These are phyloP conservation scores for Leptomonas pyrrhocoris DNA, from an alignment of 208 protist genomes.

Conservation along the genomic window DNA sequence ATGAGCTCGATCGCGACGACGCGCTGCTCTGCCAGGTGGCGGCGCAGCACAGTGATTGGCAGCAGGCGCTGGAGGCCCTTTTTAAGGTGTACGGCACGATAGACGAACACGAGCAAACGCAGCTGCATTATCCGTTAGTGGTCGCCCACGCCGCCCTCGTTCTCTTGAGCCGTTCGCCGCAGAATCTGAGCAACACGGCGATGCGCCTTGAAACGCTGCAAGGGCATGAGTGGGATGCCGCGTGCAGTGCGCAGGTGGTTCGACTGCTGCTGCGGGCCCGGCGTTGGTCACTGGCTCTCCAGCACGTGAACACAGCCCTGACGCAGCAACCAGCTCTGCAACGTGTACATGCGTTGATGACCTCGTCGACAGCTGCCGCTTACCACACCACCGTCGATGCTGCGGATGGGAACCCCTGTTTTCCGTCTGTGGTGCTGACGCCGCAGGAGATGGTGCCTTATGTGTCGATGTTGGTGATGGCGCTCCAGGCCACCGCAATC, in stretches of 20 bases:
- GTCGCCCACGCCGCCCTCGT: conserved; percentile 48
- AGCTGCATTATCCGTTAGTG: conserved; percentile 24
- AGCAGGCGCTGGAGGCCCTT: conserved; percentile 43
- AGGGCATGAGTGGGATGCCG: conserved; percentile 41
- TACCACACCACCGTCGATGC: not conserved
- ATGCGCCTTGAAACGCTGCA: conserved; percentile 51
- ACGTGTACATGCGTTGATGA: conserved; percentile 3
- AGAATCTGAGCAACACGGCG: conserved; percentile 76
- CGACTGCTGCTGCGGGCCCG: conserved; percentile 60
- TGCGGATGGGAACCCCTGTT: not conserved
- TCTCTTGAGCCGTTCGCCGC: conserved; percentile 47
- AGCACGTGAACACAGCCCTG: conserved; percentile 49
- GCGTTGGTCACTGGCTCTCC: conserved; percentile 63
- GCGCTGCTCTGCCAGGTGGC: conserved; percentile 57
- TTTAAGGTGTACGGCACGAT: conserved; percentile 24
- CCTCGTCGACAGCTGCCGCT: not conserved
- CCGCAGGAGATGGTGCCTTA: conserved; percentile 13
- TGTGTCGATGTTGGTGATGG: conserved; percentile 45
- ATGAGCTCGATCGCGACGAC: conserved; percentile 9
- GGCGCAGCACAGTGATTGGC: conserved; percentile 52
- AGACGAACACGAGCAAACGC: conserved; percentile 11
- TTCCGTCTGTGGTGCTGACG: not conserved
- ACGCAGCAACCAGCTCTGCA: conserved; percentile 28
- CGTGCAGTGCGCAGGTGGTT: conserved; percentile 46
- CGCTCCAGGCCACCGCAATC: conserved; percentile 68